Conservation (phyloP, 192 early-diverging fungal species). For the Coemansia sp. region DNA sequence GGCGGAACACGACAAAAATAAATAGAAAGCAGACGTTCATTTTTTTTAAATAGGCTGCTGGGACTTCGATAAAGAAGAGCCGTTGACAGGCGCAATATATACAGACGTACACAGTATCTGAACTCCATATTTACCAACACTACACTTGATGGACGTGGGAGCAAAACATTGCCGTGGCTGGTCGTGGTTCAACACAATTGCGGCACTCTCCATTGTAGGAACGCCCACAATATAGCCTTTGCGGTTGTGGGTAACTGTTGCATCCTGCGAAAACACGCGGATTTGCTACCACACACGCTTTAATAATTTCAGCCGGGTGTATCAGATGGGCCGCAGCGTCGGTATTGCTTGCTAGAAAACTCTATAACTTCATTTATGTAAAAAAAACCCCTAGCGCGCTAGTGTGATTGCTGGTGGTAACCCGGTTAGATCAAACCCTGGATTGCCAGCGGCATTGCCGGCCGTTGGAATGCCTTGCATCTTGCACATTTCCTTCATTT, state of each 20-base stretch:
- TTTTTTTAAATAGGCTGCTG: too few species aligned
- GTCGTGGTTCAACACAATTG: background rate
- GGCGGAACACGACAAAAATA: background rate
- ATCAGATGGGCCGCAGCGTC: background rate
- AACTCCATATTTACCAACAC: too few species aligned
- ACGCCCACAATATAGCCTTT: background rate
- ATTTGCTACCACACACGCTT: too few species aligned
- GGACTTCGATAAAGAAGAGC: too few species aligned
- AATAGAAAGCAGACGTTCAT: too few species aligned
- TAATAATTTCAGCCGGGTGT: too few species aligned
- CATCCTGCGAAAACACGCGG: too few species aligned
- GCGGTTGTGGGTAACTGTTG: background rate
- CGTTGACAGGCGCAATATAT: background rate
- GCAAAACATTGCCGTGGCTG: too few species aligned
- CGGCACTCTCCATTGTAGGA: background rate
- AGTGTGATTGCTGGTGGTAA: background rate
- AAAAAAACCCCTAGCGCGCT: background rate
- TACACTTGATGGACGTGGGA: too few species aligned
- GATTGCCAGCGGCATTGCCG: conserved; percentile 10
- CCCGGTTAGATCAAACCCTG: conserved; percentile 2
- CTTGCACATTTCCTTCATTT: conserved; percentile 24
- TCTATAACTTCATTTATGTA: background rate
- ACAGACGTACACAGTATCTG: background rate
- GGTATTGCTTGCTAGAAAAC: background rate
- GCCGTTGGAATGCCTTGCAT: background rate